Evolutionary conservation across 176 grass and related monocot species (phyloP).

Genomic region (Poa annua): DNA sequence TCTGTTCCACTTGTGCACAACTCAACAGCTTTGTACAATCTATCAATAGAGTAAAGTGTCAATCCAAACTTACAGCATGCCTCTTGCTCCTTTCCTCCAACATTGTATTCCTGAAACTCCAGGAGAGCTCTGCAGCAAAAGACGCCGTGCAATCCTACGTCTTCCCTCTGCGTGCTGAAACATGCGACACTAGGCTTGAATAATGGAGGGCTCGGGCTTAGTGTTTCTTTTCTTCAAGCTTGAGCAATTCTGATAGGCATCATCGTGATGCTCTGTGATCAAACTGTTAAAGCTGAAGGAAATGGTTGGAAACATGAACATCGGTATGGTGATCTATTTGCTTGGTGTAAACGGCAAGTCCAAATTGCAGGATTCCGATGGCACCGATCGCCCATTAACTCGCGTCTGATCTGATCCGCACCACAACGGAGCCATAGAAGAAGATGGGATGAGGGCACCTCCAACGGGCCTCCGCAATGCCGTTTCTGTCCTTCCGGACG

Average conservation of each 20-base stretch:
- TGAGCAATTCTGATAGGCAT: not conserved
- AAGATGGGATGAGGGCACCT: too few species aligned
- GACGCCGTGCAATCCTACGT: not conserved
- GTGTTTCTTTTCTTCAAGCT: not conserved
- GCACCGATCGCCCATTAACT: not conserved
- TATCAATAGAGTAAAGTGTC: not conserved
- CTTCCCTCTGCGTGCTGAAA: not conserved
- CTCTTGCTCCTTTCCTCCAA: not conserved
- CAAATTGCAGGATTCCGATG: conserved; percentile 1
- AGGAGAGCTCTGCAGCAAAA: not conserved
- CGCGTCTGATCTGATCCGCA: not conserved
- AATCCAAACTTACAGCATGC: not conserved
- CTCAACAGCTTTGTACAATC: not conserved
- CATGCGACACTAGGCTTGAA: not conserved
- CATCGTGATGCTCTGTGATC: not conserved
- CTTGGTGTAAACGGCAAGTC: conserved; percentile 23
- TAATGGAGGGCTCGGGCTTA: not conserved
- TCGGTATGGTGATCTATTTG: not conserved
- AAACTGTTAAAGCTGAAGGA: not conserved
- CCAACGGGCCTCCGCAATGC: too few species aligned
- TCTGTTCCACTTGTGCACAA: not conserved
- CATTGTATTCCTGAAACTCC: not conserved
- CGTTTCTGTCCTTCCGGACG: too few species aligned
- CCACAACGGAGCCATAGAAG: not conserved
- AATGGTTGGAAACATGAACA: not conserved